Percentiles rank a stretch among this genome's conserved stretches.
Conservation (phyloP, 768 basidiomycete species). For the Leccinum variicolor region DNA sequence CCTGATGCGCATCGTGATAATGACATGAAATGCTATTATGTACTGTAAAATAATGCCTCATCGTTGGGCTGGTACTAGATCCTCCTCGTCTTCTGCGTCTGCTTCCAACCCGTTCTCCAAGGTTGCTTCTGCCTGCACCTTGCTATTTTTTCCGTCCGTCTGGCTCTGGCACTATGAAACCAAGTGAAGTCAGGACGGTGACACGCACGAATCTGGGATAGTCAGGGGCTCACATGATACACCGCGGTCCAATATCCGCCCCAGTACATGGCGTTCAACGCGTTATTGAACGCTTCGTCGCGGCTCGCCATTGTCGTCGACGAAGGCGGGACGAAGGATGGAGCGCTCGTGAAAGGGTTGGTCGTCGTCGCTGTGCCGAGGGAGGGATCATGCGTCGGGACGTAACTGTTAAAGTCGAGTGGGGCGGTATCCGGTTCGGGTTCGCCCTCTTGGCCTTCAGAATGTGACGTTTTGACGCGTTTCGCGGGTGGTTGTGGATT, state of each 20-base stretch:
- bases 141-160: slow-evolving; percentile 13
- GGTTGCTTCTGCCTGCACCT: slow-evolving; percentile 26
- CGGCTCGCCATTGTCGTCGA: slow-evolving; percentile 45
- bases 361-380: slow-evolving; percentile 33
- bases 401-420: slow-evolving; percentile 65
- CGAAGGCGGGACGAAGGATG: slow-evolving; percentile 31
- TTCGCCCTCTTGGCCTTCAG: slow-evolving; percentile 2
- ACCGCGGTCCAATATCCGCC: slow-evolving; percentile 84
- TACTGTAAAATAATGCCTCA: slow-evolving; percentile 9
- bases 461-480: neutral
- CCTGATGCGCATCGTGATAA: slow-evolving; percentile 10
- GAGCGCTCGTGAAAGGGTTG: slow-evolving; percentile 8
- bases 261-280: slow-evolving; percentile 82
- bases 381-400: slow-evolving; percentile 67
- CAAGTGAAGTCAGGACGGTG: neutral
- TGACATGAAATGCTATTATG: neutral
- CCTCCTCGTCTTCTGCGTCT: slow-evolving; percentile 24
- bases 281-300: slow-evolving; percentile 76
- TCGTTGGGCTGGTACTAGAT: slow-evolving; percentile 29
- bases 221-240: slow-evolving; percentile 58
- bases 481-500: slow-evolving; percentile 1
- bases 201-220: neutral
- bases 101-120: slow-evolving; percentile 26
- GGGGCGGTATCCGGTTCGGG: slow-evolving; percentile 53
- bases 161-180: slow-evolving; percentile 33